Base-by-base conservation (phyloP, 768 basidiomycete species). In the Trametopsis cervina region DNA sequence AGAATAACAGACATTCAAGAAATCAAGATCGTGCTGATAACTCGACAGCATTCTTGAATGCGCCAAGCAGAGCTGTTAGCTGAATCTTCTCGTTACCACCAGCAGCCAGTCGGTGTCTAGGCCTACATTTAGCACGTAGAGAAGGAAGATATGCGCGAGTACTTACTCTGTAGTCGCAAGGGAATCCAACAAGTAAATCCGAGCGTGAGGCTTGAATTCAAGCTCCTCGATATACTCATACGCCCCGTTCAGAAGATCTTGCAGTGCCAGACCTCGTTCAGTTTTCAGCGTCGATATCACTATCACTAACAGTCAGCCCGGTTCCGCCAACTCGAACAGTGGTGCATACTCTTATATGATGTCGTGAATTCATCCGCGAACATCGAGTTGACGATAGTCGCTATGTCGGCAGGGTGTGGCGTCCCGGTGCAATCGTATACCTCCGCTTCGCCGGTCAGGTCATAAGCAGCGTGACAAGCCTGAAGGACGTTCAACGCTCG, bases 381-480 rank as follows among this genome's bases (percentile, higher is more conserved):
- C 96, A 99, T 98, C 7, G 88, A 89, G 54, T 89, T 84, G 25
- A 98, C 89, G 35, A 99, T 87, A 10, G 80, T 78, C 61, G 94
- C 91, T 40, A 99, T 91, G 66, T 99, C 96, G 22, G 80, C 76
- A 0, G 96, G 96, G 63, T 97, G 93, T 17, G 96, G 96, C 56
- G 83, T 94, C 35, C 96, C 96, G 0, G 96, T 98, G 64, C 95
- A 98, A 55, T 86, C 90, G 65, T 98, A 99, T 20, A 99, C 81
- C 54, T 96, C 92, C 0, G 81, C 80, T 67, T 97, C 94, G 47
- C 89, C 87, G 25, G 83, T 81, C 9, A 77, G 64, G 37, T 94
- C 90, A 62, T 97, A 99, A 3, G 95, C 96, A 13, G 96, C 94
- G 63, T 98, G 92, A 60, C 96, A 99, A 0, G 96, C 96, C 69